Evolutionary conservation across 768 basidiomycete species (phyloP), one percentile per base, ranked within the genome.

Genomic region (Lentinula edodes): DNA sequence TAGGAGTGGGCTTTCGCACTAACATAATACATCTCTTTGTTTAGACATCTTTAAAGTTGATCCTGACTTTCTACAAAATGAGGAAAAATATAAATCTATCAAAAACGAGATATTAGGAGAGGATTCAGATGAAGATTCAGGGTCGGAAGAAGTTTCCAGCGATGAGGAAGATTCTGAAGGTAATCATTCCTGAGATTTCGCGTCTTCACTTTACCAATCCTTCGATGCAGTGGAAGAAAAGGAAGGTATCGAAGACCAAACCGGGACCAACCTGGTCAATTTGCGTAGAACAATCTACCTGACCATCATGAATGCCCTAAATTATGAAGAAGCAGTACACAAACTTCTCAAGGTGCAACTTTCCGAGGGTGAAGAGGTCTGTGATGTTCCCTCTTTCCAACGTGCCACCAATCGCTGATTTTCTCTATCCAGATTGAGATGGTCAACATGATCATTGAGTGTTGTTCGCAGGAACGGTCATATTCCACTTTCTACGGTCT

Each of bases 401-500:
- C 2, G 1, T 39, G 20, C 18, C 3, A 18, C 57, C n/a, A n/a
- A 45, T 35, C 12, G 28, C 36, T 36, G 32, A 58, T 48, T 58
- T 18, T 63, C 10, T 46, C 6, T n/a, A 51, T 39, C n/a, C 68
- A 97, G 93, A 90, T 93, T 67, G 96, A 98, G 72, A 75, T 99
- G 61, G 86, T 92, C 72, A 98, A 98, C 80, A 99, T 99, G 97
- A 85, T 99, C 64, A 91, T 99, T 73, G 96, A 98, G 69, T 99
- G 97, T 90, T 98, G 97, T 73, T 98, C 97, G 1, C 97, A 99
- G 78, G 97, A 98, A 73, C 90, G 97, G 13, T 95, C 96, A 0
- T 99, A 98, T 73, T 93, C 92, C 2, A 91, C 83, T n/a, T 98
- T 97, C 80, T 99, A 95, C 69, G 97, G 97, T 12, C 86, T 98